Evolutionary conservation across 345 rosid genomes (phyloP), one percentile per base, ranked within the genome.

Genomic region (Brassica juncea): DNA sequence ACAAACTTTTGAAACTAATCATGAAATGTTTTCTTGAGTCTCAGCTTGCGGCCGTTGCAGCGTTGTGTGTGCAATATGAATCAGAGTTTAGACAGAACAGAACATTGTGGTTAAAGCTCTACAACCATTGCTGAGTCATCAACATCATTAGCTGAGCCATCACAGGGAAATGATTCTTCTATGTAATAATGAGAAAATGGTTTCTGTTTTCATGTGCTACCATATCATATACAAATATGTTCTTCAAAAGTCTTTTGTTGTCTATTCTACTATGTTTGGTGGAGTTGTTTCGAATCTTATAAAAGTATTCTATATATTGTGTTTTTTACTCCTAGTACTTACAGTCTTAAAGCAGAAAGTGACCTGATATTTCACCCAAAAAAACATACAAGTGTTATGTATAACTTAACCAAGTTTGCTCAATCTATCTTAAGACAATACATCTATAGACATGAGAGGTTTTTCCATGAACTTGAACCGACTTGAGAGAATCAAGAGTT

Each of bases 71-170:
- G 85, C 97, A 94, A 83, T 92, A 87, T 31, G 98, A 94, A 79
- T 92, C 98, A 37, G 98, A 90, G 85, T 94, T 94, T 80, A 89
- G 97, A 79, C 98, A 93, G 25, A 92, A 92, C 84, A 91, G 97
- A 94, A 97, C 87, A 92, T 91, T 12, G 98, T 91, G 25, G 97
- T 94, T 7, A 94, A 92, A 88, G 97, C 97, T 44, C 90, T 94
- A 14, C 93, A 89, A 75, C 98, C 97, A 6, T 81, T 94, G 72
- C 59, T 88, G 82, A 86, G 83, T 87, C 93, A 47, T 84, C 96
- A 80, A 86, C 90, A 9, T 84, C 92, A 79, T 88, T 88, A 44
- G 72, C 89, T 64, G 77, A 85, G 66, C 74, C 82, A 47, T 62
- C 80, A 3, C 81, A 42, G 34, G 67, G 68, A 47, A 72, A 47